phyloP scores from a whole-genome alignment of 768 basidiomycete genomes.

The Phaeotremella skinneri region DNA sequence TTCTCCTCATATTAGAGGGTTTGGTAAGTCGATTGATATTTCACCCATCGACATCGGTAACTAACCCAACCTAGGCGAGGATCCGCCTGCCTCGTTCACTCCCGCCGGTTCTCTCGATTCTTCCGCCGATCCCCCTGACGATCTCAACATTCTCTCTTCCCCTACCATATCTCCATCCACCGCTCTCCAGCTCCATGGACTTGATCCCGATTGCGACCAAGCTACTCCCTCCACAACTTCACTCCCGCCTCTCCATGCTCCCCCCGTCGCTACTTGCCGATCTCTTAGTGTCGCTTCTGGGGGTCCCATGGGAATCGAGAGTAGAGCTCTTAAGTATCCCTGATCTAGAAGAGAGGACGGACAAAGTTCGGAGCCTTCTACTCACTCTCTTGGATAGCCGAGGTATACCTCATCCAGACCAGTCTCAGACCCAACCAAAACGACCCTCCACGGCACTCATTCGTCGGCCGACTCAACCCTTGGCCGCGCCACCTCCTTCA shows the following conservation, averaged over 20 bases:
- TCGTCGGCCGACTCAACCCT: conserved; percentile 5
- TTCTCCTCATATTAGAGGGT: conserved; percentile 28
- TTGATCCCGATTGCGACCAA: conserved; percentile 16
- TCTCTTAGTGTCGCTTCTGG: conserved; percentile 34
- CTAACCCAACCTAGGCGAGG: conserved; percentile 15
- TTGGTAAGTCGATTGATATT: conserved; percentile 16
- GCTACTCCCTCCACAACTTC: conserved; percentile 30
- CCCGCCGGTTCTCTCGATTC: conserved; percentile 37
- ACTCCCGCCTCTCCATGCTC: conserved; percentile 21
- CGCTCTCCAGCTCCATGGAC: conserved; percentile 18
- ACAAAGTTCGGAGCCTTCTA: conserved; percentile 31
- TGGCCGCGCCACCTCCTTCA: neutral
- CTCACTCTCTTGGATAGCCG: conserved; percentile 7
- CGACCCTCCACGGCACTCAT: conserved; percentile 8
- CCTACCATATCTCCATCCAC: conserved; percentile 54
- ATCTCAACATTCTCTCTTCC: conserved; percentile 70
- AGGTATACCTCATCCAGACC: conserved; percentile 10
- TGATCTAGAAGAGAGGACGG: conserved; percentile 29
- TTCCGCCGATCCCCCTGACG: conserved; percentile 55
- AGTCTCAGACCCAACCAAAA: neutral
- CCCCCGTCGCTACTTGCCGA: conserved; percentile 39
- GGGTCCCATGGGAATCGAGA: conserved; percentile 35
- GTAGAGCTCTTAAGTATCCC: conserved; percentile 37
- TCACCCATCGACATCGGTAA: neutral
- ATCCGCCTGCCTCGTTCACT: conserved; percentile 43